Conservation (phyloP, 345 rosid genomes). For the Eucalyptus erythrocorys region DNA sequence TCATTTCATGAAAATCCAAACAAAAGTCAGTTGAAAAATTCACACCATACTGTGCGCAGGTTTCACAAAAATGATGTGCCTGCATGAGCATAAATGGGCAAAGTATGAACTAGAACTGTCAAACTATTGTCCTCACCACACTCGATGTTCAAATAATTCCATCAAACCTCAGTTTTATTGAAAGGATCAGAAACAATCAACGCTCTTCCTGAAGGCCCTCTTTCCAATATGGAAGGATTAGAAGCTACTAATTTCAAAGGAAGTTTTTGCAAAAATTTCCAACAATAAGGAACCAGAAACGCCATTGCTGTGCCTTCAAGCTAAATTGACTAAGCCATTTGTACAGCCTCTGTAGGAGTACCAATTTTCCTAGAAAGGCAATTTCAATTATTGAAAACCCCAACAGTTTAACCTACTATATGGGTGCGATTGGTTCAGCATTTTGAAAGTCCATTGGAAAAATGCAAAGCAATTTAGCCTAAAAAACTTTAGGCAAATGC, state of each 20-base stretch:
- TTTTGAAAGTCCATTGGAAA: no score
- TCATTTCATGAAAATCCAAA: background rate
- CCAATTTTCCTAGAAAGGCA: background rate
- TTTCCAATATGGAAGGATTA: background rate
- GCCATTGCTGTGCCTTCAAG: background rate
- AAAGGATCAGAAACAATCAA: background rate
- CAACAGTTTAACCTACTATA: background rate
- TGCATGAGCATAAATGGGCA: background rate
- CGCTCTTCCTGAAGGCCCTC: background rate
- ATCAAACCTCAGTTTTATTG: background rate
- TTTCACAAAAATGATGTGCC: background rate
- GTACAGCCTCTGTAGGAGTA: background rate
- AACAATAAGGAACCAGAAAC: background rate
- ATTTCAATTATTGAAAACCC: background rate
- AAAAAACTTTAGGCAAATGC: no score
- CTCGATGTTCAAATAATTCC: background rate
- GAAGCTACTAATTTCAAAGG: background rate
- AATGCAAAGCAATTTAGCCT: no score
- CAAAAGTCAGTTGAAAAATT: background rate
- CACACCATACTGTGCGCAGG: background rate
- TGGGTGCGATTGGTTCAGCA: no score
- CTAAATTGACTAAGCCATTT: background rate
- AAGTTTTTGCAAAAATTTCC: background rate
- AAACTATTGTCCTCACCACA: background rate
- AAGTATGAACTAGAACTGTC: background rate